A percentile compares a stretch with the other conserved stretches of the same genome.
phyloP scores from a whole-genome alignment of 176 grass and related monocot species.

The Carex myosuroides region DNA sequence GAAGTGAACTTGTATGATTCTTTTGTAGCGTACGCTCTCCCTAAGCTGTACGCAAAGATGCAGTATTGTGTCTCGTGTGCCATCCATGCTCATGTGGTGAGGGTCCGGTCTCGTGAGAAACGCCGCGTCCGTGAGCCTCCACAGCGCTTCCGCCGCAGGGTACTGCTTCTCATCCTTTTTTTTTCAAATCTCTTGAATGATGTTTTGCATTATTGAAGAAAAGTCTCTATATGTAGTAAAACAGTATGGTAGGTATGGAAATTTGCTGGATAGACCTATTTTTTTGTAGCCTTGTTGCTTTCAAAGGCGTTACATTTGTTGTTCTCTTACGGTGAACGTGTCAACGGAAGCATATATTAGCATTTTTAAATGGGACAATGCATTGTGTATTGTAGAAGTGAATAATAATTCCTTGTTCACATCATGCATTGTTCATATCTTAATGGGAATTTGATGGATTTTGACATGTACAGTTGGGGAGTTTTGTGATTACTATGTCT shows the following conservation, averaged over 20 bases:
- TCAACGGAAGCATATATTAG: too few species aligned
- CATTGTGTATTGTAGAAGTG: too few species aligned
- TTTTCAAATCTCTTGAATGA: neutral
- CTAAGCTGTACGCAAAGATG: conserved; percentile 68
- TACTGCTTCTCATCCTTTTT: neutral
- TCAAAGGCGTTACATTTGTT: too few species aligned
- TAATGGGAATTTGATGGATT: too few species aligned
- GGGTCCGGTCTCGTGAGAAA: conserved; percentile 54
- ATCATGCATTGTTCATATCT: too few species aligned
- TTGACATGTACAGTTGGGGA: too few species aligned
- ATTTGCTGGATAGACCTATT: neutral
- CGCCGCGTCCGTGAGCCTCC: conserved; percentile 58
- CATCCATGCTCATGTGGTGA: conserved; percentile 49
- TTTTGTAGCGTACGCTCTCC: conserved; percentile 55
- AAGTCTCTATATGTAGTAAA: neutral
- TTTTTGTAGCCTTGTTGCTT: neutral
- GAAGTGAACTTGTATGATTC: neutral
- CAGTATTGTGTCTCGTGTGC: conserved; percentile 71
- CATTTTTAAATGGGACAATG: too few species aligned
- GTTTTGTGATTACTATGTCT: too few species aligned
- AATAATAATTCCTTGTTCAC: too few species aligned
- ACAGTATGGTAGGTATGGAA: too few species aligned
- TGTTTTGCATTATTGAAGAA: neutral
- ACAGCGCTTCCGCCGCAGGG: conserved; percentile 56
- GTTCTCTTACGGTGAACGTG: too few species aligned